A percentile compares a stretch with the other conserved stretches of the same genome.
Evolutionary conservation across 176 grass and related monocot genomes (phyloP).

Genomic region (Elaeis guineensis): DNA sequence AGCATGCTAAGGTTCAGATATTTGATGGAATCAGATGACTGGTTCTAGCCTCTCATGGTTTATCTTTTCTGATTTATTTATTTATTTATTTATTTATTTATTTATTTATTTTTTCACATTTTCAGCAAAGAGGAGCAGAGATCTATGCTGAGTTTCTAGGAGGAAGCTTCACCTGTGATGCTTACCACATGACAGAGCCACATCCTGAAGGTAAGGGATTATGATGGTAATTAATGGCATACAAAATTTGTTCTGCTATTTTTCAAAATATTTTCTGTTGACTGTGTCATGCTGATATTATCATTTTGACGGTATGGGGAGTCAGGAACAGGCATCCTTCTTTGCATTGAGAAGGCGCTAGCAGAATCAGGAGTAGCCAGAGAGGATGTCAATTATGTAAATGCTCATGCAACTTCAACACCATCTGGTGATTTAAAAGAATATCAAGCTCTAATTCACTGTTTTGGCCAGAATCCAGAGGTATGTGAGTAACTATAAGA

Average conservation of each 20-base stretch:
- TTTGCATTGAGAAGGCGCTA: slow-evolving; percentile 93
- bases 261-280: neutral
- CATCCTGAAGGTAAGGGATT: slow-evolving; percentile 81
- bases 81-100: too few relatives aligned
- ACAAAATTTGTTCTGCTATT: slow-evolving; percentile 1
- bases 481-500: slow-evolving; percentile 34
- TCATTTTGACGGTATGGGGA: slow-evolving; percentile 22
- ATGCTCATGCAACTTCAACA: slow-evolving; percentile 99
- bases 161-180: slow-evolving; percentile 99
- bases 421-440: slow-evolving; percentile 85
- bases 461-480: slow-evolving; percentile 78
- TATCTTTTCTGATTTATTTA: neutral
- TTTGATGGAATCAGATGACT: too few relatives aligned
- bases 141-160: slow-evolving; percentile 97
- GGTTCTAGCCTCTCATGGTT: neutral
- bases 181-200: slow-evolving; percentile 96
- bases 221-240: neutral
- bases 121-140: slow-evolving; percentile 86
- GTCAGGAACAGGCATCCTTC: slow-evolving; percentile 72
- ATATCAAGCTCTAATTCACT: slow-evolving; percentile 78
- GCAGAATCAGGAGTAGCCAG: slow-evolving; percentile 65
- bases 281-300: neutral
- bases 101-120: neutral
- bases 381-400: slow-evolving; percentile 94
- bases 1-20: slow-evolving; percentile 65